A percentile compares a stretch with the other conserved stretches of the same genome.
phyloP scores from a whole-genome alignment of 2,329 filamentous ascomycete species.

The Penicillium occitanis region DNA sequence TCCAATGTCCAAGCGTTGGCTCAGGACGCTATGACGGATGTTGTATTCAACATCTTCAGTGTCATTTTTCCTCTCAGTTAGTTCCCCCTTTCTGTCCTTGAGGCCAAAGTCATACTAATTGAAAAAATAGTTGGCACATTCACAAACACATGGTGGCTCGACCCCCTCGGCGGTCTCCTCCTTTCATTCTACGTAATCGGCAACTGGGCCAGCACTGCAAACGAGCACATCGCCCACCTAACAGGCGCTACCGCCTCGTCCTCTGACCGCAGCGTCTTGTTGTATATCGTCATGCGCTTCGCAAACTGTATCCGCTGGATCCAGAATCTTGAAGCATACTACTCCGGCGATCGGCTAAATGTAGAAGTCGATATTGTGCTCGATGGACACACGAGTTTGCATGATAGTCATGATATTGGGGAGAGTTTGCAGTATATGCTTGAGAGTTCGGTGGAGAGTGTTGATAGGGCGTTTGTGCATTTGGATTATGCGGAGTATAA shows the following conservation, averaged over 20 bases:
- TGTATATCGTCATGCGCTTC: constrained; percentile 93
- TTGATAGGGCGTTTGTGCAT: constrained; percentile 51
- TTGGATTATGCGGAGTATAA: constrained; percentile 50
- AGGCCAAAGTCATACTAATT: not conserved
- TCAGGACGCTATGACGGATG: constrained; percentile 69
- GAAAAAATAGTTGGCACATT: constrained; percentile 34
- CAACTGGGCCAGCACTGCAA: constrained; percentile 62
- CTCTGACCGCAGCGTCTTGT: constrained; percentile 70
- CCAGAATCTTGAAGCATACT: constrained; percentile 61
- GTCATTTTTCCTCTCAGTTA: constrained; percentile 75
- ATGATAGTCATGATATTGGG: constrained; percentile 60
- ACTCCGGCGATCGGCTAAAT: constrained; percentile 62
- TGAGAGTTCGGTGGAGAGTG: constrained; percentile 49
- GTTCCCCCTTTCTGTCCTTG: not conserved
- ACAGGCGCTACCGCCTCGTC: constrained; percentile 62
- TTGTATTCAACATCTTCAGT: constrained; percentile 87
- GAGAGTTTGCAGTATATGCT: constrained; percentile 62
- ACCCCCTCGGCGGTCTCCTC: constrained; percentile 60
- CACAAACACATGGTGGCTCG: constrained; percentile 57
- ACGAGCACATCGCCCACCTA: constrained; percentile 62
- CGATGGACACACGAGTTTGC: constrained; percentile 55
- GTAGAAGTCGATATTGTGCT: constrained; percentile 64
- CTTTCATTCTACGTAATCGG: constrained; percentile 62
- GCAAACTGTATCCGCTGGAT: constrained; percentile 76
- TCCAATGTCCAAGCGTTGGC: constrained; percentile 79